Conservation (phyloP, 306 rosid species). For the Pueraria montana region DNA sequence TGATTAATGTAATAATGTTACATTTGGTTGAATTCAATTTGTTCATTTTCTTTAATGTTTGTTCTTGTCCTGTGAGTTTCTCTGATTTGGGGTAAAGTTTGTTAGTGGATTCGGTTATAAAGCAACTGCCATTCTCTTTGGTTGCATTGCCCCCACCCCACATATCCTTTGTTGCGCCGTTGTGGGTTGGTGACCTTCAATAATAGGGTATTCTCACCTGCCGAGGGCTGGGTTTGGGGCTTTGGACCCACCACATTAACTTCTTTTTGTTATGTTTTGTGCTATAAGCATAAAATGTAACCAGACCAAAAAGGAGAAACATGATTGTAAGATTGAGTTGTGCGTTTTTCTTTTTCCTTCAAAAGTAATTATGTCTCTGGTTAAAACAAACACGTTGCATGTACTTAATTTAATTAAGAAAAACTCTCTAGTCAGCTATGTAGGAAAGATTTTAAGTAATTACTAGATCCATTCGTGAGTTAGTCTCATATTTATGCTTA, state of each 20-base stretch:
- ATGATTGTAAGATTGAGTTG: not conserved
- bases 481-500: no score
- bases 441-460: no score
- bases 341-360: not conserved
- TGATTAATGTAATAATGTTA: constrained; percentile 30
- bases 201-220: constrained; percentile 16
- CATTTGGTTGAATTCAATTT: constrained; percentile 1
- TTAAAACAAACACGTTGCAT: not conserved
- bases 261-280: not conserved
- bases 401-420: not conserved
- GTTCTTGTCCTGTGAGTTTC: not conserved
- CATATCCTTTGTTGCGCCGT: not conserved
- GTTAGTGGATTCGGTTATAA: constrained; percentile 26
- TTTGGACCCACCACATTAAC: constrained; percentile 38
- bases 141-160: constrained; percentile 43
- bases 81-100: not conserved
- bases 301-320: not conserved
- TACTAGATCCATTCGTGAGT: no score
- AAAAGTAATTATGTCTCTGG: not conserved
- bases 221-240: not conserved
- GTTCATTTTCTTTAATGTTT: not conserved
- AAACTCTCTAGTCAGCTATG: no score
- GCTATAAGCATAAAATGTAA: not conserved
- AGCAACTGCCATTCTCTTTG: constrained; percentile 8
- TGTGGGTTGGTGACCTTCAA: constrained; percentile 32